Conservation (phyloP, 176 grass and related monocot species). For the Rhipidocladum racemiflorum region DNA sequence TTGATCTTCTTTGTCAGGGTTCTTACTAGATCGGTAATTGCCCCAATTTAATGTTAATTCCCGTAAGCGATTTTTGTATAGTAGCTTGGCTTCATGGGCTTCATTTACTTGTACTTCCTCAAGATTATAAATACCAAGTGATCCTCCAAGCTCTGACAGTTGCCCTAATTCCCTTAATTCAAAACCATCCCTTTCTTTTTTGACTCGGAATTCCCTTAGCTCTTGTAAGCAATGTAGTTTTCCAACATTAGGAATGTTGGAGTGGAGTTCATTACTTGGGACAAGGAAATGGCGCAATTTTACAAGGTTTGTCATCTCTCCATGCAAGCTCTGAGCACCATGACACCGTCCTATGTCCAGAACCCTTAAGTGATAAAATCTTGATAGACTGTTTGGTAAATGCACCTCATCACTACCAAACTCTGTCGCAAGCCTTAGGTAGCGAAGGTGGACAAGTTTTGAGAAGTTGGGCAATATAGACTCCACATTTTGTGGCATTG, state of each 20-base stretch:
- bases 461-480: not conserved
- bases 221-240: not conserved
- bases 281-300: not conserved
- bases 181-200: not conserved
- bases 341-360: rapidly evolving
- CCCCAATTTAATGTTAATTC: not conserved
- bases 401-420: not conserved
- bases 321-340: rapidly evolving
- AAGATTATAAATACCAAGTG: not conserved
- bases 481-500: not conserved
- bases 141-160: not conserved
- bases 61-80: not conserved
- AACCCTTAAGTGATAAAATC: not conserved
- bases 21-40: rapidly evolving
- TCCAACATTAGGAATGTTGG: not conserved
- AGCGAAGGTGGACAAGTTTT: slow-evolving; percentile 16
- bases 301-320: not conserved
- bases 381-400: not conserved
- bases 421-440: not conserved
- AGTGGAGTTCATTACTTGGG: rapidly evolving
- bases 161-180: not conserved
- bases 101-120: not conserved
- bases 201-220: not conserved
- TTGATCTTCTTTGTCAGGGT: rapidly evolving
- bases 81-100: not conserved